A percentile compares a stretch with the other conserved stretches of the same genome.
Evolutionary conservation across 2,329 filamentous ascomycete species (phyloP).

Genomic region (Hymenoscyphus occultus): DNA sequence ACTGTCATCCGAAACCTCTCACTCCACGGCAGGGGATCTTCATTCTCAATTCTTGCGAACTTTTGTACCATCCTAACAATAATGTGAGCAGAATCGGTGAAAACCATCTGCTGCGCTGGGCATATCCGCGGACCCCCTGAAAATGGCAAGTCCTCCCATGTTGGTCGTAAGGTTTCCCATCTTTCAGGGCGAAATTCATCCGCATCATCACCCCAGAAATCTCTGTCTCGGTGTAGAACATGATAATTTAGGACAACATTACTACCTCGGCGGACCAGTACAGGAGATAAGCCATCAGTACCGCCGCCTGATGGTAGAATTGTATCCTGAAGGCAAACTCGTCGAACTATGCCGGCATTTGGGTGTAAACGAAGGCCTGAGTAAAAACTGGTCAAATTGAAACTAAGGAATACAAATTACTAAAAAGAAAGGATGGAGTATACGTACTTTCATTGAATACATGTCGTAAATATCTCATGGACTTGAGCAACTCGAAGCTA

Average conservation of each 20-base stretch:
- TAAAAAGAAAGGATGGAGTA: too few relatives aligned
- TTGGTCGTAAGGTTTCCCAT: neutral
- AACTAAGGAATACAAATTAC: too few relatives aligned
- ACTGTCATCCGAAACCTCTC: slow-evolving; percentile 7
- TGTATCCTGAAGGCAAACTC: neutral
- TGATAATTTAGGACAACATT: neutral
- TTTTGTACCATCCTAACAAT: neutral
- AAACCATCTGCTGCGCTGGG: slow-evolving; percentile 11
- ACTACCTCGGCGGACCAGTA: neutral
- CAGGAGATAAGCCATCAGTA: neutral
- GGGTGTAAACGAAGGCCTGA: neutral
- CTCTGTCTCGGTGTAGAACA: slow-evolving; percentile 1
- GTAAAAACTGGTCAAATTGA: too few relatives aligned
- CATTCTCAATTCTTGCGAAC: slow-evolving; percentile 4
- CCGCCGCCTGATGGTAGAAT: slow-evolving; percentile 11
- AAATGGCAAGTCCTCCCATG: slow-evolving; percentile 12
- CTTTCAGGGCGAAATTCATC: slow-evolving; percentile 8
- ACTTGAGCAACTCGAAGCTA: slow-evolving; percentile 47
- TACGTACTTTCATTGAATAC: slow-evolving; percentile 54
- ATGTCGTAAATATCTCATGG: slow-evolving; percentile 52
- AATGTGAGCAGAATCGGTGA: slow-evolving; percentile 8
- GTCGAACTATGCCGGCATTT: neutral
- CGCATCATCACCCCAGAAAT: slow-evolving; percentile 8
- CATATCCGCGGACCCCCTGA: slow-evolving; percentile 10
- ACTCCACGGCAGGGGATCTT: neutral